Evolutionary conservation across 2,329 filamentous ascomycete species (phyloP), one percentile per base, ranked within the genome.

Genomic region (Thyridium curvatum): DNA sequence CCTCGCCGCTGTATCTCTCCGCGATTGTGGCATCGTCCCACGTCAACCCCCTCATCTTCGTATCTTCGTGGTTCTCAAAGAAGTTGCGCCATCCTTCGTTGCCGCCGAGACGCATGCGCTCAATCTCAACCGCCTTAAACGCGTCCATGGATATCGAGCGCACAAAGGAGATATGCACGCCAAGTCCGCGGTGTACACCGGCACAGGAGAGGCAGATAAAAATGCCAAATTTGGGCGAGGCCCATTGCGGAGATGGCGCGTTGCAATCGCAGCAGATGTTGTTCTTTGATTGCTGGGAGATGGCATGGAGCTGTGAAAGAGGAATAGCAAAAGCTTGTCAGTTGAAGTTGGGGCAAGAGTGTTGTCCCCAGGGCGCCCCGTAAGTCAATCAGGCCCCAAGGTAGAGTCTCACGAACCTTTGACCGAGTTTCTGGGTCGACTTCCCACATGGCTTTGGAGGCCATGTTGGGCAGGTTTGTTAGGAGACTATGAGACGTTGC

Each of bases 121-220:
- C 83, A 54, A 97, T 91, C 65, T 98, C 93, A 53, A 77, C 77
- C 47, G 81, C 79, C 64, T 98, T 98, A 72, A 98, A 97, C 41
- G 89, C 89, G 68, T 98, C 93, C 93, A 98, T 98, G 45, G 88
- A 95, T 56, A 97, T 93, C 55, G 86, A 93, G 43, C 93, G 85
- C 47, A 98, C 90, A 67, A 98, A 98, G 59, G 89, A 95, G 62
- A 98, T 95, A 71, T 98, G 93, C 29, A 98, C 93, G 45, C 93
- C 93, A 21, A 98, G 79, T 3, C 89, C 89, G 46, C 93, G 85
- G 67, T 98, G 93, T 38, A 93, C 86, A 52, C 93, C 93, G 28
- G 90, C 91, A 70, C 93, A 98, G 47, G 84, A 87, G 38, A 98
- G 81, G 66, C 93, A 98, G 74, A 98, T 96, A 71, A 98, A 98